These are phyloP conservation scores for Posidonia oceanica DNA, from an alignment of 116 monocot species.

Conservation along the genomic window DNA sequence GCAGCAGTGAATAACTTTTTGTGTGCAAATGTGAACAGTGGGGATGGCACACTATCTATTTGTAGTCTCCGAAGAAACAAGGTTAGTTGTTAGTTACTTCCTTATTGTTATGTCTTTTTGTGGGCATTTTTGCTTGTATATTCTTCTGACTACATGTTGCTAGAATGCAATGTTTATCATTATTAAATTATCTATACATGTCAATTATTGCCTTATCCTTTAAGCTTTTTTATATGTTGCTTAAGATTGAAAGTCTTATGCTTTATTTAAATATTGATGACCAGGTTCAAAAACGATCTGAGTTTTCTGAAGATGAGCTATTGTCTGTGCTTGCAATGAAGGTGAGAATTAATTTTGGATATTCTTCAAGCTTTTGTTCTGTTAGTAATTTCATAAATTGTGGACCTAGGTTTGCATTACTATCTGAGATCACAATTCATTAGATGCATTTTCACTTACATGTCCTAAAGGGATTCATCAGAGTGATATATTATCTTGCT, in stretches of 20 bases:
- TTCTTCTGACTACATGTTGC: neutral
- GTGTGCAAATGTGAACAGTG: conserved; percentile 36
- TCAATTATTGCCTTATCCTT: neutral
- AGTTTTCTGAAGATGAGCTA: conserved; percentile 90
- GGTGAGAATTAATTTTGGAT: conserved; percentile 21
- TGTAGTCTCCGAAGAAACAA: conserved; percentile 75
- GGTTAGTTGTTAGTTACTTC: conserved; percentile 20
- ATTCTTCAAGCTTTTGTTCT: neutral
- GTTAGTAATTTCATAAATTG: neutral
- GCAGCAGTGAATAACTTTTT: neutral
- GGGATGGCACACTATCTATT: conserved; percentile 85
- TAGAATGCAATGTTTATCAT: too few relatives aligned
- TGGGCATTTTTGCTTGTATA: neutral
- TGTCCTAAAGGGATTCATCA: too few relatives aligned
- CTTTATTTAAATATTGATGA: neutral
- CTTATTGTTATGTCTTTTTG: too few relatives aligned
- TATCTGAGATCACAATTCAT: too few relatives aligned
- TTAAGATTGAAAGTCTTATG: too few relatives aligned
- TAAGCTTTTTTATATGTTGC: too few relatives aligned
- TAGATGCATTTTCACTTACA: too few relatives aligned
- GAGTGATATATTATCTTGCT: too few relatives aligned
- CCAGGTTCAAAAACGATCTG: conserved; percentile 60
- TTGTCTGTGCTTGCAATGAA: conserved; percentile 81
- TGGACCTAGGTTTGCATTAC: too few relatives aligned
- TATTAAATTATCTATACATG: too few relatives aligned